Conservation (phyloP, 2,329 filamentous ascomycete genomes). For the Venturia oleaginea region DNA sequence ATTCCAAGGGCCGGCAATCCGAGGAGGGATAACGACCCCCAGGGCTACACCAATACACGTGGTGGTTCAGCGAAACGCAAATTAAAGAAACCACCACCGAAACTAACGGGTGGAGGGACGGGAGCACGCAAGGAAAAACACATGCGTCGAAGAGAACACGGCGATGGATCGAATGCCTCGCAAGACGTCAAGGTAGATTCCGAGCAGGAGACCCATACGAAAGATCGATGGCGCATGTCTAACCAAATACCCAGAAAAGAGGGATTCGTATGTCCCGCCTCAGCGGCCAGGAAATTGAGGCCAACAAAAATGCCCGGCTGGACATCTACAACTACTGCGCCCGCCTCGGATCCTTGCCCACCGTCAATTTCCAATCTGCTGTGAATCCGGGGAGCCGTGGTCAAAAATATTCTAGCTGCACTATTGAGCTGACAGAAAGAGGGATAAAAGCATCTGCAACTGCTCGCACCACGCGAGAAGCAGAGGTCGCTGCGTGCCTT, state of each 20-base stretch:
- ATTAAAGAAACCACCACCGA: too few species aligned
- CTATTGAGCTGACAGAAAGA: not conserved
- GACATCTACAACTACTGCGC: constrained; percentile 1
- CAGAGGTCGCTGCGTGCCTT: not conserved
- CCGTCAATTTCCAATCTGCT: too few species aligned
- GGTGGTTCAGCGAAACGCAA: too few species aligned
- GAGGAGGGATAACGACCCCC: too few species aligned
- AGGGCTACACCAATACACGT: too few species aligned
- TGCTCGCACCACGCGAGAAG: not conserved
- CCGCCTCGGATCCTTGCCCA: not conserved
- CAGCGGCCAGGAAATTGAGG: not conserved
- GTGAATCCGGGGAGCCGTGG: not conserved
- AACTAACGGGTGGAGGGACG: too few species aligned
- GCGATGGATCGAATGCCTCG: too few species aligned
- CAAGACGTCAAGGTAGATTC: too few species aligned
- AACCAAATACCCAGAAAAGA: not conserved
- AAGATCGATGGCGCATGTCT: not conserved
- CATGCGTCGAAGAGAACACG: too few species aligned
- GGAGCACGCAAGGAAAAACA: too few species aligned
- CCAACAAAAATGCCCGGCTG: not conserved
- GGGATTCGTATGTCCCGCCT: not conserved
- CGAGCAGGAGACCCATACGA: not conserved
- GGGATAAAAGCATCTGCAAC: not conserved
- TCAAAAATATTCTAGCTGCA: not conserved
- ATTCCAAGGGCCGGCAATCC: not conserved